Base-by-base conservation (phyloP, 2,329 filamentous ascomycete genomes). In the Capronia epimyces region DNA sequence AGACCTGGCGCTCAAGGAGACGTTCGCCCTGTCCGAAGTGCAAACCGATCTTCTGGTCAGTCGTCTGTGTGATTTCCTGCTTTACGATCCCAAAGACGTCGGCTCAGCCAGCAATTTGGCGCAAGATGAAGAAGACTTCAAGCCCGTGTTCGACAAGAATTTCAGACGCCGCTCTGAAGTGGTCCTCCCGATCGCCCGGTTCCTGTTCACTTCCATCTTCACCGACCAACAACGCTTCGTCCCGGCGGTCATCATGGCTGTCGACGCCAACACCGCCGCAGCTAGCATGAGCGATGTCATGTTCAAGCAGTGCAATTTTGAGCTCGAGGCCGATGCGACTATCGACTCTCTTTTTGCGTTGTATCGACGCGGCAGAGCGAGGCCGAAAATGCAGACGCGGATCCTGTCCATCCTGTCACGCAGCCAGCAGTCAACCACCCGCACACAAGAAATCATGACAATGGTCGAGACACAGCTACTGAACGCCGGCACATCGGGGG, bases 241-340 rank as follows among this genome's bases (percentile, higher is more conserved):
- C 10, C 86, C 91, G 0, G 86, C 89, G 0, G 70, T 97, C 1
- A 89, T 87, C 65, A 89, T 90, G 3, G 84, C 89, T 21, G 84
- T 89, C 0, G 90, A 90, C 67, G 73, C 83, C 1, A 93, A 96
- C 58, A 88, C 84, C 29, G 80, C 85, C 7, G 83, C 96, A 31
- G 83, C 87, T 9, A 82, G 86, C n/a, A 73, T 88, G n/a, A 91
- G 87, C 0, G 89, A 96, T 50, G 89, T 95, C 61, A 80, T 94
- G 43, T 69, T 97, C 58, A 98, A 96, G 69, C 78, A 90, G 58
- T 86, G 81, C 24, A 78, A 75, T 22, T 73, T 80, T 8, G 73
- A 81, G 1, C 72, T 96, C 21, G 91, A 97, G 65, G 78, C 88
- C 55, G 62, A 73, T 8, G 60, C 66, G 1, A 68, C 89, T 1